These are phyloP conservation scores for Quercus glauca DNA, from an alignment of 306 rosid genomes.

Conservation along the genomic window DNA sequence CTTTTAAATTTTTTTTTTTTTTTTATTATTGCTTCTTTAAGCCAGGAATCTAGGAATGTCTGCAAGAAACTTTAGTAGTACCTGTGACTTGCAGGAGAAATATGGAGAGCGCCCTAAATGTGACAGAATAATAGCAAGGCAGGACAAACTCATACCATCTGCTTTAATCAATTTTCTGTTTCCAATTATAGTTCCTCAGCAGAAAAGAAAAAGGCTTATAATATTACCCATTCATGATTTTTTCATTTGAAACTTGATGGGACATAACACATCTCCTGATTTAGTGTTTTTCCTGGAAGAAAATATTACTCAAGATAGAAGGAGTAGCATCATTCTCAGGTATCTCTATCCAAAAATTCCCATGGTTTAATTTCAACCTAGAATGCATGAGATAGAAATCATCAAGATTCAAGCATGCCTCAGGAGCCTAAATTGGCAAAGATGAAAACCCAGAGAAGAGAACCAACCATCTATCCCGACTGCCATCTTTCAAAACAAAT, in stretches of 20 bases:
- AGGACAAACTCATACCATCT: too few relatives aligned
- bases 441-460: not conserved
- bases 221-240: too few relatives aligned
- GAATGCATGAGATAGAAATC: not conserved
- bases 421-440: not conserved
- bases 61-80: too few relatives aligned
- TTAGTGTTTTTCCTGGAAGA: not conserved
- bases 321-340: slow-evolving; percentile 20
- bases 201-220: too few relatives aligned
- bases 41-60: too few relatives aligned
- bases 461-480: slow-evolving; percentile 24
- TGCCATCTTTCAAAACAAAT: slow-evolving; percentile 35
- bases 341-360: slow-evolving; percentile 33
- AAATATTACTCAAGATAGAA: not conserved
- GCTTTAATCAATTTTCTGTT: too few relatives aligned
- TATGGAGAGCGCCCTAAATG: too few relatives aligned
- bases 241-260: not conserved
- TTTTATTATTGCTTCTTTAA: too few relatives aligned
- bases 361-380: slow-evolving; percentile 35
- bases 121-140: too few relatives aligned
- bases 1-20: too few relatives aligned
- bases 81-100: too few relatives aligned
- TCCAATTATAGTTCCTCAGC: too few relatives aligned
- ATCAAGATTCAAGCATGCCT: not conserved
- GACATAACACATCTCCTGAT: not conserved